Conservation (phyloP, 176 grass and related monocot genomes). For the Olyra latifolia region DNA sequence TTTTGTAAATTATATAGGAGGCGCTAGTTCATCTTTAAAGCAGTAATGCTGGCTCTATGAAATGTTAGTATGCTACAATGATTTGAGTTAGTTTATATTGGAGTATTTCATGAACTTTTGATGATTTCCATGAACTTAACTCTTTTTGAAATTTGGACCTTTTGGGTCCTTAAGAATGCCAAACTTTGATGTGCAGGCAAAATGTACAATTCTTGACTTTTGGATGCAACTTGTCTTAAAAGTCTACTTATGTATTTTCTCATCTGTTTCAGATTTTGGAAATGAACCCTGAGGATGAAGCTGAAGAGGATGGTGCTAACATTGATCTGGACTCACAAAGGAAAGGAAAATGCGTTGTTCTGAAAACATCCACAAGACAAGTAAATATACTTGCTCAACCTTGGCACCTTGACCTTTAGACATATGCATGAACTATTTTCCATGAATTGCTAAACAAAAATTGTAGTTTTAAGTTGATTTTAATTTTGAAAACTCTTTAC, state of each 20-base stretch:
- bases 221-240: background rate
- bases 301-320: slow-evolving; percentile 90
- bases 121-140: background rate
- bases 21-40: background rate
- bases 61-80: background rate
- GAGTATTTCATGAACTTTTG: slow-evolving; percentile 1
- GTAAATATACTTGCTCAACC: background rate
- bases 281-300: slow-evolving; percentile 96
- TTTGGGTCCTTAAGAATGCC: background rate
- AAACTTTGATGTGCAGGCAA: background rate
- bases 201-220: background rate
- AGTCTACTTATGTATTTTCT: slow-evolving; percentile 9
- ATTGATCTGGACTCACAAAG: slow-evolving; percentile 91
- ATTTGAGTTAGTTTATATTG: background rate
- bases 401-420: background rate
- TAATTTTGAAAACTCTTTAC: background rate
- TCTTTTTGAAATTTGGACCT: background rate
- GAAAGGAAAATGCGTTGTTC: slow-evolving; percentile 59
- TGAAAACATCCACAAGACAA: slow-evolving; percentile 37
- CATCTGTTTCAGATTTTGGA: slow-evolving; percentile 67
- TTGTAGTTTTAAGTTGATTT: background rate
- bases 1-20: background rate
- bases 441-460: background rate
- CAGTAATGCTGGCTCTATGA: background rate
- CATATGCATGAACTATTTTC: slow-evolving; percentile 10